Base-by-base conservation (phyloP, 352 stramenopile species). In the Phytophthora niederhauseri region DNA sequence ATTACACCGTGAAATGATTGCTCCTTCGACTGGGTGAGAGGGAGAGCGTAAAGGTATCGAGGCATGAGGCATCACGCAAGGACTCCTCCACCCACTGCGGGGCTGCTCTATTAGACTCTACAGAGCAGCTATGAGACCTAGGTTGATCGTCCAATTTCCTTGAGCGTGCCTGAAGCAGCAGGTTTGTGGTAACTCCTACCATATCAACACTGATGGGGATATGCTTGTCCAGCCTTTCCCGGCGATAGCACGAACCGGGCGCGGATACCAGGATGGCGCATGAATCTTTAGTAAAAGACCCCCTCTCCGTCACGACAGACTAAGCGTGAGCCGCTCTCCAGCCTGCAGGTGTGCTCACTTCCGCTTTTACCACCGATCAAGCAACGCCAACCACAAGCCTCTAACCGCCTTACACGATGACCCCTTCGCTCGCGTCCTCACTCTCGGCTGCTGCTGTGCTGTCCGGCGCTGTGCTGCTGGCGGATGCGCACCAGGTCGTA, bases 401-500 rank as follows among this genome's bases (percentile, higher is more conserved):
- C 7, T 28, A 65, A 36, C 45, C 46, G 12, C 49, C 19, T 45
- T 1, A 22, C 26, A 6, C 36, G 14, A 72, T 75, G 63, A 19
- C 34, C 19, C 51, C 50, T 52, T 68, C 70, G 34, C 60, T 80
- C 38, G 31, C 61, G 28, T 66, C 56, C 19, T 66, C 71, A 2
- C 51, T 84, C 49, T 67, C 50, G 14, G 59, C 61, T 50, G 55
- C 65, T 45, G 56, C 53, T 6, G 50, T 70, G n/a, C 46, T 81
- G 9, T 74, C 64, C n/a, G 68, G 54, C 26, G 46, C 62, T 30
- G 59, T 55, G 8, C 30, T 82, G 30, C 62, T 75, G 0, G 52
- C 62, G 0, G 52, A 78, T 2, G 77, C 71, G 9, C 77, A 84
- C 53, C 72, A 80, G 34, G 70, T 75, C 51, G 74, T 84, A 41